Evolutionary conservation across 495 filamentous ascomycete genomes (phyloP).

Genomic region (Hypoxylon intermedium): DNA sequence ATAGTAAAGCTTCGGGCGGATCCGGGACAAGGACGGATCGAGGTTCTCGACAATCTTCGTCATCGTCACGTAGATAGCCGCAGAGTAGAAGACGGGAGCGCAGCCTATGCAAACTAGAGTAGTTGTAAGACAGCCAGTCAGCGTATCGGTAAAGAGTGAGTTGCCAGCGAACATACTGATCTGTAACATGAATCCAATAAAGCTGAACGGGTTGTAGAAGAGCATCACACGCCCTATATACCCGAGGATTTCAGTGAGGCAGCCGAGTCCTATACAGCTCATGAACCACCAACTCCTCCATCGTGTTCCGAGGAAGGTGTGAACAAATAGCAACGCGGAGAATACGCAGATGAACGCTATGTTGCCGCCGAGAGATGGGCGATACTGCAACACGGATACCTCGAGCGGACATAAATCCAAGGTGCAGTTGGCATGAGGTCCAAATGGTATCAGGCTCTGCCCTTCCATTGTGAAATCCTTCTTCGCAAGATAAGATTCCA

Average conservation of each 20-base stretch:
- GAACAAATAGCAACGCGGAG: slow-evolving; percentile 25
- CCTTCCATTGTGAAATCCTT: neutral
- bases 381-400: slow-evolving; percentile 43
- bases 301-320: slow-evolving; percentile 47
- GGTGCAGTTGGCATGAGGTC: slow-evolving; percentile 44
- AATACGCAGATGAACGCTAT: slow-evolving; percentile 40
- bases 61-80: slow-evolving; percentile 66
- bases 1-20: slow-evolving; percentile 60
- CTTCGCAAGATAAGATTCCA: no score
- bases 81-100: slow-evolving; percentile 64
- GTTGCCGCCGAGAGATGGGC: slow-evolving; percentile 41
- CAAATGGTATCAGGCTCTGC: slow-evolving; percentile 24
- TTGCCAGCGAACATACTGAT: slow-evolving; percentile 44
- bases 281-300: slow-evolving; percentile 52
- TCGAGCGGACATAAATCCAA: slow-evolving; percentile 47
- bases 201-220: slow-evolving; percentile 56
- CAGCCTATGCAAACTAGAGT: slow-evolving; percentile 63
- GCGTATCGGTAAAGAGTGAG: neutral
- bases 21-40: slow-evolving; percentile 56
- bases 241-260: slow-evolving; percentile 51
- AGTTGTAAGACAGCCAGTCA: no score
- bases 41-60: slow-evolving; percentile 53
- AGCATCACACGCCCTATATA: slow-evolving; percentile 58
- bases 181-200: slow-evolving; percentile 58
- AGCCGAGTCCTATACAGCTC: slow-evolving; percentile 47